Evolutionary conservation across 352 stramenopile species (phyloP).

Genomic region (Phytophthora cactorum): DNA sequence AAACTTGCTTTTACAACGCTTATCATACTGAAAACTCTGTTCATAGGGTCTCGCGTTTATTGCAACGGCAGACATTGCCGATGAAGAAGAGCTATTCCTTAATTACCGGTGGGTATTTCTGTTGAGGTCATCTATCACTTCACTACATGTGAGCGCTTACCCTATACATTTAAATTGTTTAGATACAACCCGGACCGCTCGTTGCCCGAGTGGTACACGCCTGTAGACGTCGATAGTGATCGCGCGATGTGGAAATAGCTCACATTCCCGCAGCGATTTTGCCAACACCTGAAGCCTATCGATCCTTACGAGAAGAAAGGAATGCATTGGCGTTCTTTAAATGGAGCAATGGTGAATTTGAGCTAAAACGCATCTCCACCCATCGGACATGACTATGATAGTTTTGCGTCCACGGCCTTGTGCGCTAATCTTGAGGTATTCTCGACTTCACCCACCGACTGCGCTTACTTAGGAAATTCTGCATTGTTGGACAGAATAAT

Average conservation of each 20-base stretch:
- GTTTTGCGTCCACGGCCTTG: not conserved
- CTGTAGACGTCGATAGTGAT: slow-evolving; percentile 81
- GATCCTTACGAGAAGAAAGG: slow-evolving; percentile 16
- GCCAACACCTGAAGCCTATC: not conserved
- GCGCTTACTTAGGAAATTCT: slow-evolving; percentile 90
- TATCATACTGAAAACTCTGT: not conserved
- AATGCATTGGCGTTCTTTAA: slow-evolving; percentile 49
- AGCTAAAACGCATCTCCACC: slow-evolving; percentile 11
- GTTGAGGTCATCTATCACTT: slow-evolving; percentile 1
- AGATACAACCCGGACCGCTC: slow-evolving; percentile 83
- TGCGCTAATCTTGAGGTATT: slow-evolving; percentile 4
- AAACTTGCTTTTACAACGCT: not conserved
- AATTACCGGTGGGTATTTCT: slow-evolving; percentile 67
- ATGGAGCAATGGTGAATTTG: slow-evolving; percentile 17
- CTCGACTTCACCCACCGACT: not conserved
- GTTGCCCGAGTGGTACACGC: slow-evolving; percentile 84
- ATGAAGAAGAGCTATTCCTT: slow-evolving; percentile 84
- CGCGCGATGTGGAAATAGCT: slow-evolving; percentile 84
- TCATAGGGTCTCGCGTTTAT: slow-evolving; percentile 78
- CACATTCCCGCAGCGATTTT: slow-evolving; percentile 1
- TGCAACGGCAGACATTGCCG: slow-evolving; percentile 75
- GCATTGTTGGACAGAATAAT: slow-evolving; percentile 99
- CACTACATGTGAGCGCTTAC: slow-evolving; percentile 5
- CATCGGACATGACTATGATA: slow-evolving; percentile 5
- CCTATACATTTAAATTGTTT: not conserved